A percentile compares a stretch with the other conserved stretches of the same genome.
These are phyloP conservation scores for Bipolaris sorokiniana DNA, from an alignment of 2,329 filamentous ascomycete species.

Conservation along the genomic window DNA sequence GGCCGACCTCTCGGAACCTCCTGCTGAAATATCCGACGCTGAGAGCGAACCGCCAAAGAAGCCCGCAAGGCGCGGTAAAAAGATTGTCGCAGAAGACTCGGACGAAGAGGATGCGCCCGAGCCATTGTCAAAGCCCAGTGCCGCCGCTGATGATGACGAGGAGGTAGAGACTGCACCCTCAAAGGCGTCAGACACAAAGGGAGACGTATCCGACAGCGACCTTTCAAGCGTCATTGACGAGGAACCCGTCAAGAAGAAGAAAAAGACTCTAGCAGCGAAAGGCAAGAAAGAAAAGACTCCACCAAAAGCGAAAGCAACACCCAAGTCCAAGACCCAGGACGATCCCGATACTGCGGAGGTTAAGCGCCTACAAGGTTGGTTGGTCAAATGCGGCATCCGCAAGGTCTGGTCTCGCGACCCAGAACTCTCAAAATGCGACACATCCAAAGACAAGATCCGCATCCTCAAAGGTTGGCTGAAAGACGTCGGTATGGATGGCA, in stretches of 20 bases:
- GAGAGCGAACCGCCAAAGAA: slow-evolving; percentile 40
- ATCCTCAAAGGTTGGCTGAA: slow-evolving; percentile 80
- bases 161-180: slow-evolving; percentile 17
- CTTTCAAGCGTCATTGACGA: slow-evolving; percentile 82
- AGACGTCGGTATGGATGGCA: slow-evolving; percentile 85
- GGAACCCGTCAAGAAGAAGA: slow-evolving; percentile 63
- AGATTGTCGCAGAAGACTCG: slow-evolving; percentile 38
- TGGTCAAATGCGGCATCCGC: slow-evolving; percentile 87
- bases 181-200: slow-evolving; percentile 26
- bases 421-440: slow-evolving; percentile 78
- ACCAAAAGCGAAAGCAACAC: slow-evolving; percentile 47
- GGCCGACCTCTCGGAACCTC: slow-evolving; percentile 25
- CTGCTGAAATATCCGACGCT: slow-evolving; percentile 28
- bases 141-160: slow-evolving; percentile 20
- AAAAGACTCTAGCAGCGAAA: slow-evolving; percentile 37
- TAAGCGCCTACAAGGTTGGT: slow-evolving; percentile 84
- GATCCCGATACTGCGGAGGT: slow-evolving; percentile 77
- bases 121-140: slow-evolving; percentile 18
- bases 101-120: slow-evolving; percentile 30
- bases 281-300: slow-evolving; percentile 38
- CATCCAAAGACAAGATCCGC: slow-evolving; percentile 77
- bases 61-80: slow-evolving; percentile 30
- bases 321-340: slow-evolving; percentile 49
- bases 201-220: slow-evolving; percentile 62
- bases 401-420: slow-evolving; percentile 79